Conservation (phyloP, 108 stramenopile species). For the Discostella stelligeroides region DNA sequence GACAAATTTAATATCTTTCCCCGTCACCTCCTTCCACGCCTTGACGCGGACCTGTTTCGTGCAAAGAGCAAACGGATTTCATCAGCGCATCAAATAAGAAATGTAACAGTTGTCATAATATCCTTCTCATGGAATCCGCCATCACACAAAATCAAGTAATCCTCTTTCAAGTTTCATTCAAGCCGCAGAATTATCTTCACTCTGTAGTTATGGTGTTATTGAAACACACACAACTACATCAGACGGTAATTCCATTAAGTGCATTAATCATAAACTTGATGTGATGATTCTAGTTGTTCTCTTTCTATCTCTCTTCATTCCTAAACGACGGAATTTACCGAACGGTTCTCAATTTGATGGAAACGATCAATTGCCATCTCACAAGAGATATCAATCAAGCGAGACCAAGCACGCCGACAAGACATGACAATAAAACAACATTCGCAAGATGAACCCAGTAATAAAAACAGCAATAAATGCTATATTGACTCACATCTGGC, state of each 20-base stretch:
- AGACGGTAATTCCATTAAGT: conserved; percentile 52
- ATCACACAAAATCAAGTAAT: background rate
- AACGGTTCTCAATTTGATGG: too few species aligned
- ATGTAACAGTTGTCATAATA: too few species aligned
- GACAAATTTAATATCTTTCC: conserved; percentile 90
- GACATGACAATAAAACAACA: conserved; percentile 10
- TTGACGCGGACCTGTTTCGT: conserved; percentile 67
- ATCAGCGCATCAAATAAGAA: background rate
- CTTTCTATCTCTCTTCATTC: too few species aligned
- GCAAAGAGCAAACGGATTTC: background rate
- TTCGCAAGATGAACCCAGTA: background rate
- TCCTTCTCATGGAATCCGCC: background rate
- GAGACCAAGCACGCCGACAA: too few species aligned
- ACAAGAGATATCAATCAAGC: too few species aligned
- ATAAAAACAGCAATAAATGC: conserved; percentile 3
- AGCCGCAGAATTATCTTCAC: conserved; percentile 52
- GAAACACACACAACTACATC: conserved; percentile 16
- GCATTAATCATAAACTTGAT: conserved; percentile 49
- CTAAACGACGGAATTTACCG: too few species aligned
- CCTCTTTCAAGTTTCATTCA: conserved; percentile 43
- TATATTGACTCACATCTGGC: conserved; percentile 63
- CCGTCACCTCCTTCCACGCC: conserved; percentile 95
- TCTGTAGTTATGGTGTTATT: background rate
- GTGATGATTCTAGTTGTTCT: background rate
- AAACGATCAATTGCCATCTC: too few species aligned